Conservation (phyloP, 2,329 filamentous ascomycete species). For the Calonectria pseudoturangicola region DNA sequence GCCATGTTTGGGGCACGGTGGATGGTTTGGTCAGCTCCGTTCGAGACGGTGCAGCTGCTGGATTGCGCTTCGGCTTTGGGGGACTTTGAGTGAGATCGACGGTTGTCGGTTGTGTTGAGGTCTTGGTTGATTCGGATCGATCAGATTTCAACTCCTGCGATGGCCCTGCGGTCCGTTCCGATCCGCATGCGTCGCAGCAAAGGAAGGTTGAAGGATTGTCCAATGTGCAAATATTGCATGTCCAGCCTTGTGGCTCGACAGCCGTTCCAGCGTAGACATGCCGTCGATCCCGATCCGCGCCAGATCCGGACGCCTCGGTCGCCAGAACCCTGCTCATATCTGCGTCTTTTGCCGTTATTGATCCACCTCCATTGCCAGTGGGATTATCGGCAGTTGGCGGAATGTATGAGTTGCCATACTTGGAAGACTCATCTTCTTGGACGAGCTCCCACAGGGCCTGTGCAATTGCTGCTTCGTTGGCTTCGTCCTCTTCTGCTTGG, state of each 20-base stretch:
- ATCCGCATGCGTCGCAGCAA: constrained; percentile 75
- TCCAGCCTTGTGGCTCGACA: constrained; percentile 64
- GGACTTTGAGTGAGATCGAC: constrained; percentile 62
- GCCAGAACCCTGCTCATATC: constrained; percentile 35
- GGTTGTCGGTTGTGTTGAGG: constrained; percentile 42
- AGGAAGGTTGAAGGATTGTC: constrained; percentile 71
- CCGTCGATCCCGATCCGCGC: constrained; percentile 21
- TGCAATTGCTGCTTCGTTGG: constrained; percentile 90
- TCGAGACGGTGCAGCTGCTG: constrained; percentile 39
- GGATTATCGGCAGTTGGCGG: constrained; percentile 70
- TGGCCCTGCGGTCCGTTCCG: constrained; percentile 59
- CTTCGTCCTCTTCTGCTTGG: constrained; percentile 89
- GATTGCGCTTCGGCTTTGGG: constrained; percentile 46
- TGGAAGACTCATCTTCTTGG: constrained; percentile 81
- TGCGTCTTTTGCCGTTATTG: constrained; percentile 52
- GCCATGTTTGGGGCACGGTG: constrained; percentile 64
- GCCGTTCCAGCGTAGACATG: constrained; percentile 7
- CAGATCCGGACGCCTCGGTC: constrained; percentile 30
- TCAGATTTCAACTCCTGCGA: constrained; percentile 43
- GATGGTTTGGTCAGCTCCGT: constrained; percentile 33
- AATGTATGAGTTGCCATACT: constrained; percentile 74
- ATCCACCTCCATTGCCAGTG: constrained; percentile 64
- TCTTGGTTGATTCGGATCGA: constrained; percentile 43
- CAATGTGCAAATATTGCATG: constrained; percentile 74
- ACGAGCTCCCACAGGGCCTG: constrained; percentile 91